These are phyloP conservation scores for Clarireedia hainanense DNA, from an alignment of 2,329 filamentous ascomycete species.

Conservation along the genomic window DNA sequence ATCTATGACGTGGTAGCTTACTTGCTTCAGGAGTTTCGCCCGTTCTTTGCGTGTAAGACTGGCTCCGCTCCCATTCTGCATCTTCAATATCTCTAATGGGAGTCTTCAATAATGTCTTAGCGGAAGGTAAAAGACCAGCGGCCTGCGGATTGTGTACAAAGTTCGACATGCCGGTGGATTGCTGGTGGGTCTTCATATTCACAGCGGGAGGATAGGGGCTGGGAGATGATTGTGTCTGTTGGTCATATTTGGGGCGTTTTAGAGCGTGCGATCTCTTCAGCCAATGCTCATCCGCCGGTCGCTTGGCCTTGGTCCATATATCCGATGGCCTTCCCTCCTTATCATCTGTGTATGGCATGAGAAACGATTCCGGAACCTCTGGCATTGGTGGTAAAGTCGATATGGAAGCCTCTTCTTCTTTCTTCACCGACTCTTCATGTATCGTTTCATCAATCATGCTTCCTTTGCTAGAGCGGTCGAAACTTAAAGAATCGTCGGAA, in stretches of 20 bases:
- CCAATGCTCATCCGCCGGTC: slow-evolving; percentile 21
- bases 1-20: neutral
- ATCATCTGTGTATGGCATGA: neutral
- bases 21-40: neutral
- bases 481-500: neutral
- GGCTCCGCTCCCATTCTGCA: neutral
- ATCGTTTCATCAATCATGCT: neutral
- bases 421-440: neutral
- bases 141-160: neutral
- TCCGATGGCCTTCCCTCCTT: neutral
- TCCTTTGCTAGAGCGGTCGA: neutral
- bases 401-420: neutral
- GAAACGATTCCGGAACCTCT: neutral
- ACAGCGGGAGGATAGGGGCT: slow-evolving; percentile 17
- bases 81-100: neutral
- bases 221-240: slow-evolving; percentile 20
- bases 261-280: slow-evolving; percentile 26
- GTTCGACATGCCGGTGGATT: neutral
- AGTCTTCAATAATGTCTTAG: neutral
- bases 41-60: neutral
- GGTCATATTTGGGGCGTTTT: slow-evolving; percentile 26
- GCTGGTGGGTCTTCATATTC: neutral
- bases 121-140: neutral
- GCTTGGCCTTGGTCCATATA: slow-evolving; percentile 13
- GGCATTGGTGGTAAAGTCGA: neutral